These are phyloP conservation scores for Phaseolus lunatus DNA, from an alignment of 306 rosid species.

Conservation along the genomic window DNA sequence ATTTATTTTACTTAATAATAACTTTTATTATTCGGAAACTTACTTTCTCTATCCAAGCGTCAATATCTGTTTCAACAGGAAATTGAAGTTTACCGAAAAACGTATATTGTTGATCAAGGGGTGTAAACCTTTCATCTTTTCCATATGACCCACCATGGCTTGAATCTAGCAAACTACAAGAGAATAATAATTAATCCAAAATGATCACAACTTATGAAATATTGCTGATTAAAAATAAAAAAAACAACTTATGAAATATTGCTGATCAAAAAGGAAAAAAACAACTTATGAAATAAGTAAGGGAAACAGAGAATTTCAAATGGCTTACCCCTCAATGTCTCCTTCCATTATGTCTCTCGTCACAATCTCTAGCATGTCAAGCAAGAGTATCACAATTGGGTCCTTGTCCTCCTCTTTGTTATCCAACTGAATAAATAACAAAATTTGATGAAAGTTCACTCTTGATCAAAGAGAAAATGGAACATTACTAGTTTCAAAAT, in stretches of 20 bases:
- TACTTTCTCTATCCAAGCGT: conserved; percentile 94
- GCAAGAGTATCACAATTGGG: conserved; percentile 86
- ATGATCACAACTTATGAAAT: conserved; percentile 26
- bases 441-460: conserved; percentile 36
- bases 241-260: no score
- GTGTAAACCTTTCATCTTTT: conserved; percentile 71
- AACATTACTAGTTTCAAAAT: conserved; percentile 33
- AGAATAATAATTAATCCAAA: conserved; percentile 38
- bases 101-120: conserved; percentile 69
- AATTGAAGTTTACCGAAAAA: conserved; percentile 70
- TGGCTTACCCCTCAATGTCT: conserved; percentile 69
- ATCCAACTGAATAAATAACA: conserved; percentile 53
- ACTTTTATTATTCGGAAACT: conserved; percentile 36
- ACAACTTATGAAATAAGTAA: conserved; percentile 23
- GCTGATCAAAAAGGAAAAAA: no score
- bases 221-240: no score
- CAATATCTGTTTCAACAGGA: conserved; percentile 70
- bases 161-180: conserved; percentile 79
- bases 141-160: conserved; percentile 70
- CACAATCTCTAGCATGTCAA: conserved; percentile 95
- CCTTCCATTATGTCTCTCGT: conserved; percentile 91
- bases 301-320: conserved; percentile 31
- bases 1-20: not conserved
- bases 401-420: conserved; percentile 77
- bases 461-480: conserved; percentile 36